Evolutionary conservation across 129 eudicot species (phyloP), one percentile per base, ranked within the genome.

Genomic region (Flaveria brownii): DNA sequence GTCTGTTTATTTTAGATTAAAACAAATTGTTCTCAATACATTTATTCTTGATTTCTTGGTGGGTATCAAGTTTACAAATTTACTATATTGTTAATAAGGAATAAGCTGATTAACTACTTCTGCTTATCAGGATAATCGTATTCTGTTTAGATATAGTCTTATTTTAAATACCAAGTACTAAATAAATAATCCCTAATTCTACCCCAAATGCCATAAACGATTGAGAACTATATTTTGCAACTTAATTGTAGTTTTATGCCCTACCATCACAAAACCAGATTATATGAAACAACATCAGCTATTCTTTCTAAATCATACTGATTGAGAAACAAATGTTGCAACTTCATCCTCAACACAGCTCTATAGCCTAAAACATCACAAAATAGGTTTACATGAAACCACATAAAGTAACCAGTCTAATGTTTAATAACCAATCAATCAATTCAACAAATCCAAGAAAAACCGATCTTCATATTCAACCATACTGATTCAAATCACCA

Each of bases 281-380:
- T 4, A 5, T 4, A 33, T 4, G 6, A 33, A 33, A 33, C 42
- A 25, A 26, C n/a, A 72, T 51, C 25, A 54, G n/a, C 50, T 15
- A 72, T 6, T 36, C 54, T 59, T 26, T 14, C 69, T 1, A 63
- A 7, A 13, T 2, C 6, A 14, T 5, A 33, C 39, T 33, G 6
- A 33, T 33, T 5, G 39, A 33, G 39, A 33, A 33, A 4, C 39
- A 33, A 33, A 33, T 28, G 30, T 33, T 33, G 39, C 6, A 33
- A 33, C 39, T 33, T 33, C 6, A 33, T 33, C 39, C 39, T 30
- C 39, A 30, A 3, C 39, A 30, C 16, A 26, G 6, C 25, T 59
- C 45, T 74, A 7, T 22, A 17, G 22, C 78, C 60, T 60, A 74
- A 61, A 61, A 6, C 36, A 39, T 73, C 33, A 56, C 36, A 8